A percentile compares a stretch with the other conserved stretches of the same genome.
Conservation (phyloP, 2,329 filamentous ascomycete genomes). For the Exophiala viscosa region DNA sequence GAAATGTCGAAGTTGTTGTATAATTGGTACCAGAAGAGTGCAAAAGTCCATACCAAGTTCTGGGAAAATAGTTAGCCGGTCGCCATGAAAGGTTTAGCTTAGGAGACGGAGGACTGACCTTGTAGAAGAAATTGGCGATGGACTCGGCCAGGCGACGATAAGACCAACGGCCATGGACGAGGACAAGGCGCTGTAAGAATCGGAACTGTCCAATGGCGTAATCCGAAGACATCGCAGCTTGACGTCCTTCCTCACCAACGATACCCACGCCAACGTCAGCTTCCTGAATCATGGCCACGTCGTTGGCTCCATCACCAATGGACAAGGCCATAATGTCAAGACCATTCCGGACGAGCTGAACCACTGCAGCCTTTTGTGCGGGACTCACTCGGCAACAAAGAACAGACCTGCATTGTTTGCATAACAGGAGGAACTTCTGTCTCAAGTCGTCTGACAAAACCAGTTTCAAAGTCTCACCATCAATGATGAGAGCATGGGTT, state of each 20-base stretch:
- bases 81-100: neutral
- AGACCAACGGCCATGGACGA: slow-evolving; percentile 94
- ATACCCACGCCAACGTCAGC: slow-evolving; percentile 96
- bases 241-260: slow-evolving; percentile 84
- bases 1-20: slow-evolving; percentile 95
- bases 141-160: slow-evolving; percentile 89
- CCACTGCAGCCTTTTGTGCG: slow-evolving; percentile 94
- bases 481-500: slow-evolving; percentile 90
- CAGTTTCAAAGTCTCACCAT: slow-evolving; percentile 87
- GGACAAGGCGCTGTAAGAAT: slow-evolving; percentile 75
- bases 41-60: slow-evolving; percentile 97
- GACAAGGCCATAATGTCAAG: slow-evolving; percentile 94
- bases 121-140: slow-evolving; percentile 99
- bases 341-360: slow-evolving; percentile 89
- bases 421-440: slow-evolving; percentile 90
- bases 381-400: slow-evolving; percentile 97
- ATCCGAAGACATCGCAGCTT: slow-evolving; percentile 93
- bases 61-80: slow-evolving; percentile 36
- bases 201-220: slow-evolving; percentile 94
- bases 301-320: slow-evolving; percentile 90
- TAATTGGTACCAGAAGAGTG: slow-evolving; percentile 96
- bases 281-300: slow-evolving; percentile 97
- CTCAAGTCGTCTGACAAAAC: slow-evolving; percentile 77
- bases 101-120: slow-evolving; percentile 48
- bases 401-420: slow-evolving; percentile 95